These are phyloP conservation scores for Fusarium sp. DNA, from an alignment of 2,329 filamentous ascomycete genomes.

Conservation along the genomic window DNA sequence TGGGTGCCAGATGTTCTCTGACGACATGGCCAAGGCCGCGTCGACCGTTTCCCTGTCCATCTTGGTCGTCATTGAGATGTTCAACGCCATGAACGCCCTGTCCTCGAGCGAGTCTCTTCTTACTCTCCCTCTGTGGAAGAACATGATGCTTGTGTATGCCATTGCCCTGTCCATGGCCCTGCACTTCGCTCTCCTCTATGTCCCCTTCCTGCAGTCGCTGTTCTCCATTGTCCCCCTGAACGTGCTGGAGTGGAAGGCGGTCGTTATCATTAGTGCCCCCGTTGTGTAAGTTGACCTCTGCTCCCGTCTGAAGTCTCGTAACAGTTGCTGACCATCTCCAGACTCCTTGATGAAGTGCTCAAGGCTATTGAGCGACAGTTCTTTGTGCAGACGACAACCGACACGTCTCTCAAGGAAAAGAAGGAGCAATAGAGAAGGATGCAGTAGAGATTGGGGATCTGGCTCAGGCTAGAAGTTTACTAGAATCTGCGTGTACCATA, in stretches of 20 bases:
- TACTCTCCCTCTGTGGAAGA: slow-evolving; percentile 95
- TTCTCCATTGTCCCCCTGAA: slow-evolving; percentile 93
- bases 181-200: slow-evolving; percentile 94
- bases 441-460: slow-evolving; percentile 33
- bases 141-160: slow-evolving; percentile 98
- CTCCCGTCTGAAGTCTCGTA: neutral
- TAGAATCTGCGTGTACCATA: slow-evolving; percentile 46
- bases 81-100: slow-evolving; percentile 98
- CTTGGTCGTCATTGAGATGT: slow-evolving; percentile 98
- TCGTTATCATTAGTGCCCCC: slow-evolving; percentile 86
- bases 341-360: slow-evolving; percentile 83
- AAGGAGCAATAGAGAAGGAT: slow-evolving; percentile 60
- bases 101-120: slow-evolving; percentile 94
- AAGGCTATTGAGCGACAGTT: slow-evolving; percentile 80
- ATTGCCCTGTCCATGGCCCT: slow-evolving; percentile 92
- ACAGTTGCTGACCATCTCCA: slow-evolving; percentile 49
- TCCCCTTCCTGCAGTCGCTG: slow-evolving; percentile 84
- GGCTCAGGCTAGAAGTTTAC: slow-evolving; percentile 39
- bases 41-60: slow-evolving; percentile 93
- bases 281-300: slow-evolving; percentile 77
- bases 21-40: slow-evolving; percentile 86
- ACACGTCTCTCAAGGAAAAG: slow-evolving; percentile 57
- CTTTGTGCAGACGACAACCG: slow-evolving; percentile 65
- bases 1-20: slow-evolving; percentile 90
- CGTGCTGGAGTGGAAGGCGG: slow-evolving; percentile 90